phyloP scores from a whole-genome alignment of 805 yeast species.

The Saturnispora saitoi region DNA sequence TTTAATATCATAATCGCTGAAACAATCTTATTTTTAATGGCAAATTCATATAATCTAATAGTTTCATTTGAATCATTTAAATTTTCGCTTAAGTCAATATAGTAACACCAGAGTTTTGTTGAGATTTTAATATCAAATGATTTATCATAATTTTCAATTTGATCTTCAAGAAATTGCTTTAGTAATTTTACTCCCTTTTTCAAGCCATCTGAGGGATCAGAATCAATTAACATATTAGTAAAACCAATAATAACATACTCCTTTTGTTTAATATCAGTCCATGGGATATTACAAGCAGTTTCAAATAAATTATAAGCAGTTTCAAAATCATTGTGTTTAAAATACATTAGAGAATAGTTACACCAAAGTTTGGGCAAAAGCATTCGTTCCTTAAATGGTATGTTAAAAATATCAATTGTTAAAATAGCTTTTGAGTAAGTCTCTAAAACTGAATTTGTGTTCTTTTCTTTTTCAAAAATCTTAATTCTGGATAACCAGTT shows the following conservation, averaged over 20 bases:
- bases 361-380: constrained; percentile 57
- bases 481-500: constrained; percentile 62
- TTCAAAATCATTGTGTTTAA: constrained; percentile 40
- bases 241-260: constrained; percentile 66
- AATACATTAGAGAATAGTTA: constrained; percentile 57
- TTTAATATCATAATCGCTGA: constrained; percentile 60
- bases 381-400: constrained; percentile 28
- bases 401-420: constrained; percentile 52
- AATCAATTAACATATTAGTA: constrained; percentile 56
- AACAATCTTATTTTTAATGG: constrained; percentile 52
- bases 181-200: background rate
- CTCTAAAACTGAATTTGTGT: constrained; percentile 37
- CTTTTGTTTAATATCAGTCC: constrained; percentile 50
- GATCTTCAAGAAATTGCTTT: constrained; percentile 20
- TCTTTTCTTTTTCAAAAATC: constrained; percentile 31
- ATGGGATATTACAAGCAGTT: constrained; percentile 66
- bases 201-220: constrained; percentile 19
- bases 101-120: constrained; percentile 60
- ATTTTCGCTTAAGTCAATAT: constrained; percentile 61
- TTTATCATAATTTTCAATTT: constrained; percentile 39
- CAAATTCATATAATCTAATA: constrained; percentile 40
- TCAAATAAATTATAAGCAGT: constrained; percentile 57
- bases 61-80: constrained; percentile 35
- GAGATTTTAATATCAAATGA: constrained; percentile 56
- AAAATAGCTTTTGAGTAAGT: constrained; percentile 60